Evolutionary conservation across 2,329 filamentous ascomycete species (phyloP), one percentile per base, ranked within the genome.

Genomic region (Cytospora piceicola): DNA sequence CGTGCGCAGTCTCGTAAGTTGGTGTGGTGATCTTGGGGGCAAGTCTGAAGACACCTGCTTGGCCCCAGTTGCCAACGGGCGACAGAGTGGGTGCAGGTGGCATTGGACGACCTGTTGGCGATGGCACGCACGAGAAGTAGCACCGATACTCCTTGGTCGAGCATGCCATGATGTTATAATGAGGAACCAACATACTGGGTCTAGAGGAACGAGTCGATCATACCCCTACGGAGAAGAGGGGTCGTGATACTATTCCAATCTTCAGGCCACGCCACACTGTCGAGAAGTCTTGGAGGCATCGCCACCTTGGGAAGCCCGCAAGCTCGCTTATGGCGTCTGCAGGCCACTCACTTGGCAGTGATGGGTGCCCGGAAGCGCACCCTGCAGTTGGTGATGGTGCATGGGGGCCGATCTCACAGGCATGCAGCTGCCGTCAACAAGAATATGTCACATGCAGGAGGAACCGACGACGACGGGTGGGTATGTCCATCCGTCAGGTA

Each of bases 181-280:
- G 34, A 58, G 52, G 17, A 34, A 49, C 61, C 58, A 67, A 64
- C 61, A 52, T 30, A 17, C 49, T 46, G 27, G n/a, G 24, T 14
- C 49, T 53, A 2, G 29, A 52, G 15, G 46, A 15, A 14, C 24
- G 15, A 14, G 7, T 49, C 11, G 46, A 24, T 49, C 46, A 49
- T 9, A 24, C 30, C 39, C 29, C 30, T 11, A 24, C n/a, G 7
- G n/a, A 20, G n/a, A 27, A 32, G 29, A 62, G 27, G 24, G 24
- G 36, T 34, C 36, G 9, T 49, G 14, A 51, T 29, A 36, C 27
- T 49, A 6, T 32, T 9, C n/a, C 30, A 39, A 8, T 46, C 20
- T 20, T 39, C 27, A 56, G n/a, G 34, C 8, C 52, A 56, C 52
- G 29, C 53, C 60, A 34, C 29, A 51, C 9, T 24, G n/a, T 42